A percentile compares a stretch with the other conserved stretches of the same genome.
These are phyloP conservation scores for Leishmania tarentolae DNA, from an alignment of 208 protist species.

Conservation along the genomic window DNA sequence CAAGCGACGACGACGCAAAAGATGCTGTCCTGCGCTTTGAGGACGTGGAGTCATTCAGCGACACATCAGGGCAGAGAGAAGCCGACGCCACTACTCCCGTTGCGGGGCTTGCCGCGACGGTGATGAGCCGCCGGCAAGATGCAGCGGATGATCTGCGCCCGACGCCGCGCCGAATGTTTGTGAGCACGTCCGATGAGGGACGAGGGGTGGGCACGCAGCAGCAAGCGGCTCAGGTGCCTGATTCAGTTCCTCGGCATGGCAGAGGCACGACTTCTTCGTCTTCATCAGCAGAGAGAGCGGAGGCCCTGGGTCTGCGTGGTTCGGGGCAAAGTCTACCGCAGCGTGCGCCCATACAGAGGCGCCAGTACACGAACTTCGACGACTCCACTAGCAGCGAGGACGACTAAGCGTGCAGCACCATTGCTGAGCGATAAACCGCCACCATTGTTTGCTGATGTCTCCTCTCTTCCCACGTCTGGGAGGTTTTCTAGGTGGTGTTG, in stretches of 20 bases:
- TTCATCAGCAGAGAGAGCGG: conserved; percentile 30
- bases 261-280: conserved; percentile 51
- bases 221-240: conserved; percentile 13
- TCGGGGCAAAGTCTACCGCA: conserved; percentile 5
- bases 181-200: conserved; percentile 11
- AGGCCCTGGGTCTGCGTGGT: conserved; percentile 22
- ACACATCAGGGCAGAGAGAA: background rate
- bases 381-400: conserved; percentile 34
- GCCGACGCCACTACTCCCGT: background rate
- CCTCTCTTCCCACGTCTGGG: background rate
- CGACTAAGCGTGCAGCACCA: background rate
- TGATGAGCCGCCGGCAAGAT: conserved; percentile 9
- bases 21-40: conserved; percentile 28
- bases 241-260: conserved; percentile 49
- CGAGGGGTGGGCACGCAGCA: conserved; percentile 25
- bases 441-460: background rate
- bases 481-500: background rate
- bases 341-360: background rate
- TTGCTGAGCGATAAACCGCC: background rate
- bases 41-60: background rate
- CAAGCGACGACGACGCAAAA: conserved; percentile 12
- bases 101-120: conserved; percentile 8
- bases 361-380: conserved; percentile 47
- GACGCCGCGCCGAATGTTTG: conserved; percentile 45
- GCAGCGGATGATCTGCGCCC: conserved; percentile 22